phyloP scores from a whole-genome alignment of 805 yeast species.

The Brettanomyces sp. region DNA sequence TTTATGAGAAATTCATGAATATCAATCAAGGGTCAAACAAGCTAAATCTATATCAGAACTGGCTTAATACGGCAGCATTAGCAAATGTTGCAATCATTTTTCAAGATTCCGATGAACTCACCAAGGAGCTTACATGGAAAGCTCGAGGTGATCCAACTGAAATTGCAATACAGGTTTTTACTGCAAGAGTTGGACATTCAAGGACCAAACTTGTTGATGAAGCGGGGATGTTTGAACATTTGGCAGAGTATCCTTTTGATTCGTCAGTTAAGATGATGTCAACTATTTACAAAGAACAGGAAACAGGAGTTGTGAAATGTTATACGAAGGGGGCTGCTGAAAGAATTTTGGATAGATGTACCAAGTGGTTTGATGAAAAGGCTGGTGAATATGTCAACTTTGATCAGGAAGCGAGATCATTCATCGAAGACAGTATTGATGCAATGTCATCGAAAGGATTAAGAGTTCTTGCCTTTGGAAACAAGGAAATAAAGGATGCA shows the following conservation, averaged over 20 bases:
- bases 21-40: conserved; percentile 8
- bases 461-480: conserved; percentile 67
- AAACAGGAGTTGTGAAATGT: conserved; percentile 17
- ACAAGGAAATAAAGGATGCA: conserved; percentile 22
- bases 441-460: conserved; percentile 56
- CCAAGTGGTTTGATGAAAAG: conserved; percentile 37
- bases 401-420: conserved; percentile 29
- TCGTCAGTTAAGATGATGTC: conserved; percentile 69
- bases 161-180: conserved; percentile 76
- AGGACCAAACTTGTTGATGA: conserved; percentile 36
- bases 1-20: conserved; percentile 15
- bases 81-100: conserved; percentile 72
- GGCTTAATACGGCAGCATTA: conserved; percentile 60
- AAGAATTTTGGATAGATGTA: conserved; percentile 49
- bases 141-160: conserved; percentile 89
- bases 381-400: conserved; percentile 26
- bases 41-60: conserved; percentile 28
- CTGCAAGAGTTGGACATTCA: conserved; percentile 44
- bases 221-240: conserved; percentile 28
- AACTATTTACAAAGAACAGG: conserved; percentile 37
- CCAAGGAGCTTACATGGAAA: conserved; percentile 41
- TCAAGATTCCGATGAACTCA: conserved; percentile 32
- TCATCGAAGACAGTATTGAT: conserved; percentile 48
- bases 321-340: conserved; percentile 75
- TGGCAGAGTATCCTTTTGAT: conserved; percentile 67